Conservation (phyloP, 2,329 filamentous ascomycete genomes). For the Gnomoniopsis sp. region DNA sequence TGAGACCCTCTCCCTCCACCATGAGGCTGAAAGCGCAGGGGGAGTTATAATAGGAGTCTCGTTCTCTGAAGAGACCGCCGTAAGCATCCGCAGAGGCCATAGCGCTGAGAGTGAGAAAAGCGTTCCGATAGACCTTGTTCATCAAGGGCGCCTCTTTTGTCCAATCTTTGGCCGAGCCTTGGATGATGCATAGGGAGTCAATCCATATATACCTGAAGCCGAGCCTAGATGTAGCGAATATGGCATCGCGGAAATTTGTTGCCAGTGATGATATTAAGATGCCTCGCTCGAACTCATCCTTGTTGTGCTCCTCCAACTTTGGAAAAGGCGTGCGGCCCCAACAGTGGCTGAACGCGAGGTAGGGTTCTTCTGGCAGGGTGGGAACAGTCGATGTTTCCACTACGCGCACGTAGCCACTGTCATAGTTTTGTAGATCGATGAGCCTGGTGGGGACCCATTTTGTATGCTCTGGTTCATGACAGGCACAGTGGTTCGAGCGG, state of each 20-base stretch:
- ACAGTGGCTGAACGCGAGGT: constrained; percentile 25
- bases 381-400: not conserved
- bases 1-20: not conserved
- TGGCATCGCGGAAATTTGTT: constrained; percentile 19
- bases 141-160: constrained; percentile 22
- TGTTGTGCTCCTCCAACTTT: not conserved
- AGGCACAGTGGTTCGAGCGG: not conserved
- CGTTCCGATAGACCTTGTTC: constrained; percentile 25
- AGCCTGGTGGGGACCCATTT: constrained; percentile 21
- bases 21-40: not conserved
- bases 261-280: not conserved
- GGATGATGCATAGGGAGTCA: constrained; percentile 25
- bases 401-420: not conserved
- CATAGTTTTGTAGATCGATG: constrained; percentile 17
- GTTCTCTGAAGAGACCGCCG: constrained; percentile 3
- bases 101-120: constrained; percentile 3
- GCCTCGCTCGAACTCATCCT: not conserved
- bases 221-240: constrained; percentile 13
- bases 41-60: not conserved
- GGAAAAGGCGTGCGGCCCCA: constrained; percentile 20
- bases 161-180: constrained; percentile 21
- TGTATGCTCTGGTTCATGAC: not conserved
- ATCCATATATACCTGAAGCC: constrained; percentile 23
- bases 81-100: constrained; percentile 1
- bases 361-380: not conserved